Evolutionary conservation across 768 basidiomycete genomes (phyloP).

Genomic region (Piloderma croceum): DNA sequence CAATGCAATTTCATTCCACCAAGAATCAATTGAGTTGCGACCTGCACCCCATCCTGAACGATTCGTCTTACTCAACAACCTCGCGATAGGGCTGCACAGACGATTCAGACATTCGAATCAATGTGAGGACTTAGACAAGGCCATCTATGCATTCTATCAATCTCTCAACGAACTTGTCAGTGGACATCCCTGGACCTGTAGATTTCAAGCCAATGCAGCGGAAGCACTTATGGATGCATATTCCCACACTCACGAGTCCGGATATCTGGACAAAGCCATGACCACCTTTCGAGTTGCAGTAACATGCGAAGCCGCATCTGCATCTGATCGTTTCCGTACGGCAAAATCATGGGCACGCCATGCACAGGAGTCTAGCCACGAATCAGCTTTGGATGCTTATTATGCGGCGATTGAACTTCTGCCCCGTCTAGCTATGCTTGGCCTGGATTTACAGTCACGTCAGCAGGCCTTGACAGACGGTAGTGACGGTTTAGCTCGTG

Average conservation of each 20-base stretch:
- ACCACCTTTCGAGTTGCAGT: conserved; percentile 13
- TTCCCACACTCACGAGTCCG: no score
- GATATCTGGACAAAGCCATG: conserved; percentile 18
- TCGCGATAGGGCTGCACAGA: conserved; percentile 13
- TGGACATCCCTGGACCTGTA: conserved; percentile 13
- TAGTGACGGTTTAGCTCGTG: no score
- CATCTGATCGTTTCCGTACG: no score
- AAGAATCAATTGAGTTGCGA: conserved; percentile 18
- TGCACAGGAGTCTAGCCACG: no score
- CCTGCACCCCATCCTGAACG: conserved; percentile 8
- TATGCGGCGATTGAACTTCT: no score
- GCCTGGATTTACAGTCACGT: no score
- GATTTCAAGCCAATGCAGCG: conserved; percentile 2
- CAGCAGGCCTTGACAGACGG: no score
- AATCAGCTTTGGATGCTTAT: conserved; percentile 26
- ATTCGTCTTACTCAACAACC: conserved; percentile 13
- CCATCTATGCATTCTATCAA: conserved; percentile 16
- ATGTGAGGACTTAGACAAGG: conserved; percentile 18
- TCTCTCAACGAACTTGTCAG: conserved; percentile 6
- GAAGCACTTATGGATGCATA: no score
- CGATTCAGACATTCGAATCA: conserved; percentile 14
- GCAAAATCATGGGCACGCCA: no score
- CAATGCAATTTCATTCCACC: conserved; percentile 22
- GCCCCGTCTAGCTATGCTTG: no score
- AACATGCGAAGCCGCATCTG: no score